Base-by-base conservation (phyloP, 1,284 basidiomycete species). In the Trametes versicolor region DNA sequence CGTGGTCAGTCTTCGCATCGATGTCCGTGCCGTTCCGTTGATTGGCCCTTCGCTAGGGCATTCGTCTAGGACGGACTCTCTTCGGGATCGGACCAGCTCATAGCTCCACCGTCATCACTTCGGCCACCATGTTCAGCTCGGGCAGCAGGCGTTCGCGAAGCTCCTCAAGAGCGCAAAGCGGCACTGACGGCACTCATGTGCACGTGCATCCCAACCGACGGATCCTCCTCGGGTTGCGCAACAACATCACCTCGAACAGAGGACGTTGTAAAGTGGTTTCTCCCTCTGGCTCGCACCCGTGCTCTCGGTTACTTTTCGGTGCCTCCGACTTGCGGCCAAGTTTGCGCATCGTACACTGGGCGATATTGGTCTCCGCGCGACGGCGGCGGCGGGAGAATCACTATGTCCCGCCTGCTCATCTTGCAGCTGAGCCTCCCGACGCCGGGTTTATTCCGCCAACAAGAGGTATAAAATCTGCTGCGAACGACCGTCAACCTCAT, bases 301-400 rank as follows among this genome's bases (percentile, higher is more conserved):
- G 58, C 34, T n/a, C 37, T 65, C 67, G 63, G 67, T 45, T 59
- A 41, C 61, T 65, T 50, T 23, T 63, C 64, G 67, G 67, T 32
- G n/a, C 21, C 43, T 37, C 60, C 39, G 50, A 54, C n/a, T 39
- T 25, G 9, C 25, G 12, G 29, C 51, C 41, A 27, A 19, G 8
- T 12, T 4, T n/a, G 39, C 43, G 52, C 36, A 9, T 21, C 15
- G 23, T 4, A 34, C 50, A 1, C 8, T 9, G 32, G 48, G 21
- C 12, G 12, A 21, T 8, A 43, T 34, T 4, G 4, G 29, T 25
- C 34, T 36, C 41, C 19, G 17, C 37, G 3, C 5, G n/a, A 29
- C 57, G 15, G 36, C 27, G 48, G 17, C 65, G 65, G 62, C 37
- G 61, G 58, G 61, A 61, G 43, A 34, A n/a, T 25, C 17, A 48